phyloP scores from a whole-genome alignment of 805 yeast species.

The Wickerhamomyces alni region DNA sequence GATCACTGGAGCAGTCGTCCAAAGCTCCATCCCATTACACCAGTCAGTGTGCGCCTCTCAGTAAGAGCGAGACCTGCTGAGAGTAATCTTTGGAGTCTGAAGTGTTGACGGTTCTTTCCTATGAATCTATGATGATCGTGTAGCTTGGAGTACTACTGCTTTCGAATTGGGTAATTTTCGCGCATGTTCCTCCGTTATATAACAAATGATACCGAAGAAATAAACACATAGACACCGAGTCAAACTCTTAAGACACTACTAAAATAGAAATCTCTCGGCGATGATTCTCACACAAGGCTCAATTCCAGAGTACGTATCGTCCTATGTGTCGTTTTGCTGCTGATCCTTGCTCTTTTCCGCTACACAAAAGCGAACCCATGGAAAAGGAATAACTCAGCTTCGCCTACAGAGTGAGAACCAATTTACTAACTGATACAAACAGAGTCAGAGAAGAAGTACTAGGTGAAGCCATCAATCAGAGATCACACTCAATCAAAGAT shows the following conservation, averaged over 20 bases:
- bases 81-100: no score
- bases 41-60: not conserved
- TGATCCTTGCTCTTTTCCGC: no score
- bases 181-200: not conserved
- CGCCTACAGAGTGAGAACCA: no score
- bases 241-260: not conserved
- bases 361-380: not conserved
- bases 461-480: slow-evolving; percentile 56
- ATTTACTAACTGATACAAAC: not conserved
- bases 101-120: no score
- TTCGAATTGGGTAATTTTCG: not conserved
- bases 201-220: not conserved
- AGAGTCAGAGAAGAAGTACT: slow-evolving; percentile 53
- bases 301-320: slow-evolving; percentile 55
- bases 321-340: no score
- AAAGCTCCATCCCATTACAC: no score
- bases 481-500: slow-evolving; percentile 52
- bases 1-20: no score
- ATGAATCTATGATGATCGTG: no score
- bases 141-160: no score
- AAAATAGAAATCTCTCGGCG: not conserved
- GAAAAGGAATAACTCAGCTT: not conserved
- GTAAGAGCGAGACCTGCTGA: no score
- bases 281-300: slow-evolving; percentile 48
- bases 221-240: not conserved